Percentiles rank a stretch among this genome's conserved stretches.
phyloP scores from a whole-genome alignment of 1,139 yeast genomes.

The Geotrichum siamense region DNA sequence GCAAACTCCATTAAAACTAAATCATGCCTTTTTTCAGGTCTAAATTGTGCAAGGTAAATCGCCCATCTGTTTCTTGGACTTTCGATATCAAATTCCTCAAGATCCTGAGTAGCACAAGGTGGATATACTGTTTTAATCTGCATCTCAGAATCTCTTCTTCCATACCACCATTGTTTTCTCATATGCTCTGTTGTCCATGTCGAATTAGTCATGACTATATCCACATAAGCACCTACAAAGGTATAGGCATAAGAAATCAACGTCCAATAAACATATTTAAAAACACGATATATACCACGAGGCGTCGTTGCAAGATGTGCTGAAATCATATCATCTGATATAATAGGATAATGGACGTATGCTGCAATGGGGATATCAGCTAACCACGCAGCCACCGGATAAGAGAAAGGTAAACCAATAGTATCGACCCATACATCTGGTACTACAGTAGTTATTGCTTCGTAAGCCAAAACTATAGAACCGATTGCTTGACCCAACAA shows the following conservation, averaged over 20 bases:
- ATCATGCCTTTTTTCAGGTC: constrained; percentile 89
- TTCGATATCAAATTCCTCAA: constrained; percentile 28
- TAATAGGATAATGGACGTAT: constrained; percentile 89
- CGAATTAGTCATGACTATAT: constrained; percentile 69
- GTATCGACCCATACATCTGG: constrained; percentile 96
- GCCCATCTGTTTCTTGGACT: constrained; percentile 47
- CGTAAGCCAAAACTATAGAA: constrained; percentile 56
- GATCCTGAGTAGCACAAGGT: constrained; percentile 68
- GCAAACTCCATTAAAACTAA: constrained; percentile 60
- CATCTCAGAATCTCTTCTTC: constrained; percentile 23
- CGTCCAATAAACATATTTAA: constrained; percentile 68
- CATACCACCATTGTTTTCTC: constrained; percentile 48
- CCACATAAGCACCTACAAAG: constrained; percentile 58
- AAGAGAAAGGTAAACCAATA: constrained; percentile 85
- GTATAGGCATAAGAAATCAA: constrained; percentile 51
- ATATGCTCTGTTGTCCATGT: constrained; percentile 88
- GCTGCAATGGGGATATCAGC: constrained; percentile 70
- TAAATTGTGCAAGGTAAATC: constrained; percentile 82
- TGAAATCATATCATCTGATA: constrained; percentile 76
- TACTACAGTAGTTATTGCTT: constrained; percentile 59
- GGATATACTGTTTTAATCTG: constrained; percentile 62
- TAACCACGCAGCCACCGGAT: constrained; percentile 42
- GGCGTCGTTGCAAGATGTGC: constrained; percentile 23
- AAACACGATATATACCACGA: constrained; percentile 26
- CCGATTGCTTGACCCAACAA: constrained; percentile 85